These are phyloP conservation scores for Pseudogymnoascus verrucosus DNA, from an alignment of 2,329 filamentous ascomycete species.

Conservation along the genomic window DNA sequence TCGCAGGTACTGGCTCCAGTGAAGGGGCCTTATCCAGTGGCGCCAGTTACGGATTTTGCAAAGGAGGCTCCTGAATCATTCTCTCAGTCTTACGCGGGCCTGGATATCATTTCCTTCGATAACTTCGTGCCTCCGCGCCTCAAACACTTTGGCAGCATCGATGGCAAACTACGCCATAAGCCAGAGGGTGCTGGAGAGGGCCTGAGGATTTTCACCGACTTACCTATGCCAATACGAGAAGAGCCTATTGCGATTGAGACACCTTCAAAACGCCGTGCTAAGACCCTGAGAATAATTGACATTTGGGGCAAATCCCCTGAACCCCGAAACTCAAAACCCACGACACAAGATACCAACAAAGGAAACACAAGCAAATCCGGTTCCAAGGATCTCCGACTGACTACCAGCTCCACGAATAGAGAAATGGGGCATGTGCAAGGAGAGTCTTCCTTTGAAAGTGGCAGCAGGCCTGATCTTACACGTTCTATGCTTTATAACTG, in stretches of 20 bases:
- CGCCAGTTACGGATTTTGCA: not conserved
- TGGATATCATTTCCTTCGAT: not conserved
- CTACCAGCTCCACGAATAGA: not conserved
- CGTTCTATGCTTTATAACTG: conserved; percentile 7
- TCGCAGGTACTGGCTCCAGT: not conserved
- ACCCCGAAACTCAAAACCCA: not conserved
- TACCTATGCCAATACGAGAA: not conserved
- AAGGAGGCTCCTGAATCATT: not conserved
- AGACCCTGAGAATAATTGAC: not conserved
- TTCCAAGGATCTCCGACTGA: not conserved
- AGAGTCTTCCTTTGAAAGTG: no score
- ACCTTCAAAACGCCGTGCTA: not conserved
- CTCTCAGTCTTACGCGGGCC: not conserved
- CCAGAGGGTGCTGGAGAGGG: not conserved
- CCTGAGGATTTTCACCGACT: not conserved
- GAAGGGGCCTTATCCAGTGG: not conserved
- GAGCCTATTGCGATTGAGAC: not conserved
- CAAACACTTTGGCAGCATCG: not conserved
- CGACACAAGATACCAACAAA: not conserved
- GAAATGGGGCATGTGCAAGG: not conserved
- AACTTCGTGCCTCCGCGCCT: not conserved
- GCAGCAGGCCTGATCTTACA: not conserved
- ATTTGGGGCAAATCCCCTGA: not conserved
- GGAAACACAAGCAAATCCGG: not conserved
- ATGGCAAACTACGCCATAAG: not conserved